These are phyloP conservation scores for Magnolia officinalis DNA, from an alignment of 164 flowering plant species.

Conservation along the genomic window DNA sequence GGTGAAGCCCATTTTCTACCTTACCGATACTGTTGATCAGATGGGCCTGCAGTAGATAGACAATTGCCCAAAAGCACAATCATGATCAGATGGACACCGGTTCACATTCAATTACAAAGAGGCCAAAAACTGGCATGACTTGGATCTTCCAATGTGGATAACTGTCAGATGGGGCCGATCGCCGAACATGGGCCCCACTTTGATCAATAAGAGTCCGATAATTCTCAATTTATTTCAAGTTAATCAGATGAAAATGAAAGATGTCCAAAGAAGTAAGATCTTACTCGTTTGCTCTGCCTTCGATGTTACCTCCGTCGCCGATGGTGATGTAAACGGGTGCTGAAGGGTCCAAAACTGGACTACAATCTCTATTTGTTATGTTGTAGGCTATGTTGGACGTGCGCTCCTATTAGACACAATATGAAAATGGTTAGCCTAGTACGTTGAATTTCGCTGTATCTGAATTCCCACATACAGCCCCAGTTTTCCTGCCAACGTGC, in stretches of 20 bases:
- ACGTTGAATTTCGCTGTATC: background rate
- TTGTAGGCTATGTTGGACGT: conserved; percentile 75
- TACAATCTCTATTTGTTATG: conserved; percentile 56
- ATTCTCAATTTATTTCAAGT: too few relatives aligned
- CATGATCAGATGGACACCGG: too few relatives aligned
- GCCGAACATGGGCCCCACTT: background rate
- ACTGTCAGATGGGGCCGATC: background rate
- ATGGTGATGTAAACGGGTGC: conserved; percentile 92
- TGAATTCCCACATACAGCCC: too few relatives aligned
- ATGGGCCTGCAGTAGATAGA: too few relatives aligned
- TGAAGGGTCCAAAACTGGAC: conserved; percentile 51
- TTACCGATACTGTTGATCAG: too few relatives aligned
- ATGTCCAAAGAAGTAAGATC: background rate
- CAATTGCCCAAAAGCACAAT: too few relatives aligned
- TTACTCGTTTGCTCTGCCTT: conserved; percentile 74
- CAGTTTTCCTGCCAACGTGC: too few relatives aligned
- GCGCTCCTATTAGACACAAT: conserved; percentile 57
- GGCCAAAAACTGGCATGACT: background rate
- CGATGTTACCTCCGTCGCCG: conserved; percentile 91
- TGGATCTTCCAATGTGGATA: background rate
- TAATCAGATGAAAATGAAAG: background rate
- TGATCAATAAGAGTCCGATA: background rate
- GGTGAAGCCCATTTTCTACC: too few relatives aligned
- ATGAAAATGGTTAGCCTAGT: background rate
- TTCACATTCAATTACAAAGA: too few relatives aligned